Percentiles rank a stretch among this genome's conserved stretches.
Conservation (phyloP, 140 eudicot species). For the Artemisia princeps region DNA sequence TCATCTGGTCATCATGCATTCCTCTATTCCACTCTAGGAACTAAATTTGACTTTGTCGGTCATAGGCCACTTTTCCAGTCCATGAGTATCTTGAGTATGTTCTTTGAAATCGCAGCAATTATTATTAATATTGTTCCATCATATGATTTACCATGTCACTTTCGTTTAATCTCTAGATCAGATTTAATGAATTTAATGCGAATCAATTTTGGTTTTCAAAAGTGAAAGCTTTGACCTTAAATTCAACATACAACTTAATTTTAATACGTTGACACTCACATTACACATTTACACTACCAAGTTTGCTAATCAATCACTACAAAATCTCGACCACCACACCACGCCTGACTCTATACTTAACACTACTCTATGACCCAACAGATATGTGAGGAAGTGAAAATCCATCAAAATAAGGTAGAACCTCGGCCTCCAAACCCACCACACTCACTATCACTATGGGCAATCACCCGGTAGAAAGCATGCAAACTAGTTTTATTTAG, state of each 20-base stretch:
- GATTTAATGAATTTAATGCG: background rate
- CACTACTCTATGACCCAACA: too few species aligned
- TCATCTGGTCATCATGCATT: constrained; percentile 6
- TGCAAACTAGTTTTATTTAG: too few species aligned
- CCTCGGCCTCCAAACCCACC: too few species aligned
- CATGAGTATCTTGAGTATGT: background rate
- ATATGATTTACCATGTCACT: background rate
- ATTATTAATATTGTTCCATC: background rate
- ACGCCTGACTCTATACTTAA: too few species aligned
- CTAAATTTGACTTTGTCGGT: background rate
- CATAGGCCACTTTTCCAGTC: constrained; percentile 9
- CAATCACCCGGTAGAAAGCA: too few species aligned
- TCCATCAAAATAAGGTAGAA: too few species aligned
- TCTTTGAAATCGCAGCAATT: background rate
- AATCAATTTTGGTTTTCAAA: constrained; percentile 9
- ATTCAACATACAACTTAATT: background rate
- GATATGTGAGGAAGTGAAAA: too few species aligned
- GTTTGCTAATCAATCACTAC: too few species aligned
- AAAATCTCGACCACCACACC: too few species aligned
- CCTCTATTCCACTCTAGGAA: background rate
- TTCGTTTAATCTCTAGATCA: background rate
- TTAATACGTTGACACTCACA: too few species aligned
- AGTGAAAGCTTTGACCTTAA: constrained; percentile 14
- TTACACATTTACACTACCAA: too few species aligned
- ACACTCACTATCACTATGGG: too few species aligned